Evolutionary conservation across 1,284 basidiomycete species (phyloP).

Genomic region (Gomphus bonarii): DNA sequence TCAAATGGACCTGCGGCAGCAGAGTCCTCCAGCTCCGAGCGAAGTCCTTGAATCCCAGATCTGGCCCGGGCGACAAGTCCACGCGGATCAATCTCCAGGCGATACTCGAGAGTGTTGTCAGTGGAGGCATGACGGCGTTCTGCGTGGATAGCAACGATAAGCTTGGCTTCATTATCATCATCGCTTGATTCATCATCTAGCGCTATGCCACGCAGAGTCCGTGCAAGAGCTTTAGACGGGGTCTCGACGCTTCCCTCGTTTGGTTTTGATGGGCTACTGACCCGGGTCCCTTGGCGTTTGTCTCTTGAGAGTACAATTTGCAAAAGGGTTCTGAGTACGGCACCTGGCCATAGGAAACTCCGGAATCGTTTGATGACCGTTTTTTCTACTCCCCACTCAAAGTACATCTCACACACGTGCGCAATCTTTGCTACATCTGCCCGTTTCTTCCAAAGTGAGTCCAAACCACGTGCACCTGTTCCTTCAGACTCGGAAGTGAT

Average conservation of each 20-base stretch:
- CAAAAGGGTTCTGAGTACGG: constrained; percentile 54
- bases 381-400: constrained; percentile 83
- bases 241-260: constrained; percentile 25
- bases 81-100: constrained; percentile 57
- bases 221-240: constrained; percentile 45
- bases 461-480: constrained; percentile 20
- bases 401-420: constrained; percentile 70
- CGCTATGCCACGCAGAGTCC: constrained; percentile 27
- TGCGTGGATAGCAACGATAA: constrained; percentile 37
- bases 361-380: constrained; percentile 70
- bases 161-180: constrained; percentile 19
- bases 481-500: constrained; percentile 54
- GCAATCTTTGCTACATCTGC: constrained; percentile 64
- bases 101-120: constrained; percentile 59
- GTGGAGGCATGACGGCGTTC: constrained; percentile 51
- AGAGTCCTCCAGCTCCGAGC: constrained; percentile 36
- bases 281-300: constrained; percentile 14
- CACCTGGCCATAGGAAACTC: constrained; percentile 64
- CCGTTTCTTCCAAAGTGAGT: constrained; percentile 50
- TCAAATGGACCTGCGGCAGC: constrained; percentile 24
- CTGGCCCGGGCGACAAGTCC: constrained; percentile 53
- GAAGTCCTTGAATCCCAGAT: constrained; percentile 51
- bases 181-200: constrained; percentile 20
- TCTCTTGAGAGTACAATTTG: constrained; percentile 39
- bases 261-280: not conserved